Evolutionary conservation across 2,329 filamentous ascomycete genomes (phyloP).

Genomic region (Ascomycota sp.): DNA sequence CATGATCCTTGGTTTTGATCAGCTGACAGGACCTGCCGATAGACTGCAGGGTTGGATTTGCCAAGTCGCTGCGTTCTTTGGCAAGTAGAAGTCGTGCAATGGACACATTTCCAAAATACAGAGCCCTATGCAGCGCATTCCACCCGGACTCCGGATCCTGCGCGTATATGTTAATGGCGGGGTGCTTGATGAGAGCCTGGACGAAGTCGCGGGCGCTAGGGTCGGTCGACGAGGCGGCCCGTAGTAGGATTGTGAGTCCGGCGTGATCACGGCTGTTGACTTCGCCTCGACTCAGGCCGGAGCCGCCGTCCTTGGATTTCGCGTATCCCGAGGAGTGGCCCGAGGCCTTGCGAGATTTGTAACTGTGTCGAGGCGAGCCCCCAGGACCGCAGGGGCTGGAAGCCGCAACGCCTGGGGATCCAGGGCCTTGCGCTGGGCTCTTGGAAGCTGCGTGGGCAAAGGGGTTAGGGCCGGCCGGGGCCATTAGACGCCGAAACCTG

Average conservation of each 20-base stretch:
- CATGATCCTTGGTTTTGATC: slow-evolving; percentile 86
- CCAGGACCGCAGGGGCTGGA: slow-evolving; percentile 19
- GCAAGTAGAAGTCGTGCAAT: slow-evolving; percentile 65
- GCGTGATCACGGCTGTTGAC: slow-evolving; percentile 66
- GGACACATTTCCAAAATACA: slow-evolving; percentile 75
- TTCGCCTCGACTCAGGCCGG: slow-evolving; percentile 33
- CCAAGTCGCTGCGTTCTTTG: slow-evolving; percentile 45
- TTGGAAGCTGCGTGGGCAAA: slow-evolving; percentile 24
- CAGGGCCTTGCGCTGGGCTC: slow-evolving; percentile 23
- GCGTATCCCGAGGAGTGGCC: slow-evolving; percentile 22
- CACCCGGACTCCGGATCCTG: slow-evolving; percentile 86
- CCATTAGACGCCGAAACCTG: slow-evolving; percentile 72
- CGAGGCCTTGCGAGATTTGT: slow-evolving; percentile 30
- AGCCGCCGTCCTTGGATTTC: slow-evolving; percentile 21
- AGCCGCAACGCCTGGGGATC: slow-evolving; percentile 9
- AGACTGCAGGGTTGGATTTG: slow-evolving; percentile 34
- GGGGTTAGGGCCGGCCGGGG: slow-evolving; percentile 38
- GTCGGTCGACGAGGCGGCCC: slow-evolving; percentile 55
- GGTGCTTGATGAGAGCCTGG: slow-evolving; percentile 56
- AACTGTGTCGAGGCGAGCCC: slow-evolving; percentile 25
- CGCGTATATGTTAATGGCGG: slow-evolving; percentile 60
- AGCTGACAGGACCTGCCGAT: slow-evolving; percentile 46
- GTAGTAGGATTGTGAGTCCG: slow-evolving; percentile 65
- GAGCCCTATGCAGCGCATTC: slow-evolving; percentile 77
- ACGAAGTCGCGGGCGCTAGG: slow-evolving; percentile 53